Base-by-base conservation (phyloP, 139 green algal genomes). In the Marvania coccoides region DNA sequence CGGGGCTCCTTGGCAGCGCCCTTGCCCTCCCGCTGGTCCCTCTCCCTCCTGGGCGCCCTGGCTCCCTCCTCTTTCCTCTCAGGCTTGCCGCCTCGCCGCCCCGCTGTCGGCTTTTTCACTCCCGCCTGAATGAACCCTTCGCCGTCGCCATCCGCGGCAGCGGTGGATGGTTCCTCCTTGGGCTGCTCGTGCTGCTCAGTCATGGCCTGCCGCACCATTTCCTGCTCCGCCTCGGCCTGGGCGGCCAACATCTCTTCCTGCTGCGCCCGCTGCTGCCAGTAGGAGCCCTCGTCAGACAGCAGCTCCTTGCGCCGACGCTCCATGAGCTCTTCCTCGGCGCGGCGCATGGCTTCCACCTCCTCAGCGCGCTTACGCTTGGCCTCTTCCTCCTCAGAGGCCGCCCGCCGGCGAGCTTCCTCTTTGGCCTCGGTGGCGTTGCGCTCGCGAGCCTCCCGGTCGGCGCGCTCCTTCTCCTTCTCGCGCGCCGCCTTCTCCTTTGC, bases 231-330 rank as follows among this genome's bases (percentile, higher is more conserved):
- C 58, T 53, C 10, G 19, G 33, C 58, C 58, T 66, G 58, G 14
- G 29, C 30, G 8, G 28, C 26, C 12, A 37, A 6, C 7, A 66
- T 14, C 29, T n/a, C 5, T 1, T 66, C 46, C 55, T 70, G 58
- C 13, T 66, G 61, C 65, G 72, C 88, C 65, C 85, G 81, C 74
- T 82, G 73, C 24, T 77, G 69, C 87, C 87, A 94, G 72, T 91
- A 90, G 19, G 83, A 84, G 38, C 81, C 65, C 62, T 90, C 77
- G 48, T 94, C 86, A 13, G 37, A 70, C 63, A 93, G 73, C 63
- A 93, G 75, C 79, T 91, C 80, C 37, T 73, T 33, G 14, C 84
- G 75, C n/a, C 85, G 73, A 31, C 48, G 61, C 70, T 88, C 86
- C 73, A 89, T 84, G 12, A 73, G 42, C 67, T 76, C 79, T 72